A percentile compares a stretch with the other conserved stretches of the same genome.
Conservation (phyloP, 371 early-diverging fungal genomes). For the Apophysomyces trapeziformis region DNA sequence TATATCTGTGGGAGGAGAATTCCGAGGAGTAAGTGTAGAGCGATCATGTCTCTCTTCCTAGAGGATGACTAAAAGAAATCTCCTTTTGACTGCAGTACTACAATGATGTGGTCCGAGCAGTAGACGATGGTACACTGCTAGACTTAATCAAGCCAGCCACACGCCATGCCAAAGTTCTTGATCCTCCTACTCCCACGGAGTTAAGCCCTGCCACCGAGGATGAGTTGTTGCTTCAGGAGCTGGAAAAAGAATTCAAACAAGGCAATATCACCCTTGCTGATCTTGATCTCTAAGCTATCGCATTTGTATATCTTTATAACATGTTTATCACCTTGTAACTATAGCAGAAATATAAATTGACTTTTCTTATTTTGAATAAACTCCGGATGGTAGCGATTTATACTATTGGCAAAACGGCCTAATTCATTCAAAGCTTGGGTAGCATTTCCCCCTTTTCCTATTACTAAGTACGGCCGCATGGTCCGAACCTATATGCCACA, state of each 20-base stretch:
- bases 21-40: constrained; percentile 37
- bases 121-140: constrained; percentile 27
- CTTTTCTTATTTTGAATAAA: too few relatives aligned
- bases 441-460: too few relatives aligned
- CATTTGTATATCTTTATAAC: background rate
- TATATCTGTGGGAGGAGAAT: constrained; percentile 48
- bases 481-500: too few relatives aligned
- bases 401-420: too few relatives aligned
- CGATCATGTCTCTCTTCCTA: background rate
- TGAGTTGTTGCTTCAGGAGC: constrained; percentile 36
- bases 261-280: constrained; percentile 25
- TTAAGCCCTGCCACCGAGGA: constrained; percentile 40
- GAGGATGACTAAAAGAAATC: background rate
- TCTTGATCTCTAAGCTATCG: background rate
- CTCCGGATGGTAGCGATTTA: too few relatives aligned
- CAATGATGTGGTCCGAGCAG: constrained; percentile 29
- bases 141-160: constrained; percentile 38
- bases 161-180: constrained; percentile 19
- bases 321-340: background rate
- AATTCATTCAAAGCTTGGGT: too few relatives aligned
- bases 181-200: constrained; percentile 15
- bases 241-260: constrained; percentile 40
- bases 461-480: too few relatives aligned
- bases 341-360: too few relatives aligned
- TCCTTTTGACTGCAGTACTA: constrained; percentile 22